Evolutionary conservation across 2,329 filamentous ascomycete genomes (phyloP).

Genomic region (Polychaeton citri): DNA sequence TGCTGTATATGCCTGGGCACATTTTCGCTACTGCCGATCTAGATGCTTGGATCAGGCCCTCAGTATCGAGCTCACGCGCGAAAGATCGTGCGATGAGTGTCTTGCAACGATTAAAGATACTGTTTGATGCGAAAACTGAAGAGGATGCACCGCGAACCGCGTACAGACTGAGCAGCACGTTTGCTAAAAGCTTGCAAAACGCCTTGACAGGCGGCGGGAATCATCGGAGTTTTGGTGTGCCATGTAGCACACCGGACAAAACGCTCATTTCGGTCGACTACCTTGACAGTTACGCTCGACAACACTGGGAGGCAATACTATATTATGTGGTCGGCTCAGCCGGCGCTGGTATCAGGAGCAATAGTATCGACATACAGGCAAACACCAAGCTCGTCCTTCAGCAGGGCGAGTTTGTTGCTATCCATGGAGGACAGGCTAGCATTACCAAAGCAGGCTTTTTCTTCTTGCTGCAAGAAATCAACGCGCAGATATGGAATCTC

Average conservation of each 20-base stretch:
- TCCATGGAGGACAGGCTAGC: constrained; percentile 36
- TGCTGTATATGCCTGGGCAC: constrained; percentile 78
- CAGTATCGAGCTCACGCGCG: constrained; percentile 32
- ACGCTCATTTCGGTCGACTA: constrained; percentile 54
- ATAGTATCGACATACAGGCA: constrained; percentile 37
- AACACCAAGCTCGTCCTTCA: constrained; percentile 77
- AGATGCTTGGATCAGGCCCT: constrained; percentile 71
- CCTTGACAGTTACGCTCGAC: constrained; percentile 72
- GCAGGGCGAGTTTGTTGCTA: constrained; percentile 65
- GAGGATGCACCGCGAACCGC: constrained; percentile 49
- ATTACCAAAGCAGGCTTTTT: constrained; percentile 93
- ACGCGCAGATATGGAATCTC: constrained; percentile 93
- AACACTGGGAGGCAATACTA: constrained; percentile 89
- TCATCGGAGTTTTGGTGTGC: constrained; percentile 82
- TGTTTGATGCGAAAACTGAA: constrained; percentile 49
- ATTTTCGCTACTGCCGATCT: constrained; percentile 61
- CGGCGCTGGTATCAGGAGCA: constrained; percentile 37
- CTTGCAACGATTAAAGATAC: constrained; percentile 74
- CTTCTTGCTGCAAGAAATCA: constrained; percentile 86
- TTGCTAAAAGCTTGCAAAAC: constrained; percentile 68
- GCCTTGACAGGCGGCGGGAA: constrained; percentile 70
- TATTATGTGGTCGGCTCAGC: constrained; percentile 86
- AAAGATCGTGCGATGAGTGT: constrained; percentile 74
- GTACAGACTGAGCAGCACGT: constrained; percentile 67
- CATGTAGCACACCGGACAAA: constrained; percentile 51